A percentile compares a stretch with the other conserved stretches of the same genome.
These are phyloP conservation scores for Dentipellis sp. DNA, from an alignment of 768 basidiomycete species.

Conservation along the genomic window DNA sequence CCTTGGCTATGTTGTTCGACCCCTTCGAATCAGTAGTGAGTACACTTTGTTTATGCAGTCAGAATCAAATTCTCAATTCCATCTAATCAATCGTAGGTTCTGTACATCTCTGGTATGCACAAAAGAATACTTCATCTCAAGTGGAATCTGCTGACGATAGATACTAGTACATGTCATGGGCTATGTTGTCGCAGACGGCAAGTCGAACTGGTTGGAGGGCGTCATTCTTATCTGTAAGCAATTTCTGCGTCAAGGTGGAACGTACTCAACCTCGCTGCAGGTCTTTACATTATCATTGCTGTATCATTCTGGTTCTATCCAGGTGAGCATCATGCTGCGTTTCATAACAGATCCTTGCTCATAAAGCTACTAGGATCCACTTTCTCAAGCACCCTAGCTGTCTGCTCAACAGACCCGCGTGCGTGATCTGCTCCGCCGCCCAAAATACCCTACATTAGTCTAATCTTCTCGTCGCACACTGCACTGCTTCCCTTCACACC, in stretches of 20 bases:
- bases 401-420: conserved; percentile 13
- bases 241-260: neutral
- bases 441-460: neutral
- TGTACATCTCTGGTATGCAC: conserved; percentile 37
- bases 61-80: neutral
- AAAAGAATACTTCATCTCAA: neutral
- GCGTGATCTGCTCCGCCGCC: neutral
- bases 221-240: conserved; percentile 58
- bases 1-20: conserved; percentile 76
- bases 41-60: neutral
- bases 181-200: conserved; percentile 79
- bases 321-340: conserved; percentile 6
- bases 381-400: conserved; percentile 22
- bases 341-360: neutral
- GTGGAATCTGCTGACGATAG: neutral
- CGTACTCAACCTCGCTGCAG: conserved; percentile 17
- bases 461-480: neutral
- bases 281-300: conserved; percentile 47
- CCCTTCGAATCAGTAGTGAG: conserved; percentile 64
- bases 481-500: neutral
- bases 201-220: conserved; percentile 91
- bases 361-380: conserved; percentile 9
- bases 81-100: conserved; percentile 12
- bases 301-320: conserved; percentile 48
- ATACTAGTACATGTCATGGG: conserved; percentile 53